Evolutionary conservation across 108 stramenopile genomes (phyloP).

Genomic region (Fragilariopsis cylindrus): DNA sequence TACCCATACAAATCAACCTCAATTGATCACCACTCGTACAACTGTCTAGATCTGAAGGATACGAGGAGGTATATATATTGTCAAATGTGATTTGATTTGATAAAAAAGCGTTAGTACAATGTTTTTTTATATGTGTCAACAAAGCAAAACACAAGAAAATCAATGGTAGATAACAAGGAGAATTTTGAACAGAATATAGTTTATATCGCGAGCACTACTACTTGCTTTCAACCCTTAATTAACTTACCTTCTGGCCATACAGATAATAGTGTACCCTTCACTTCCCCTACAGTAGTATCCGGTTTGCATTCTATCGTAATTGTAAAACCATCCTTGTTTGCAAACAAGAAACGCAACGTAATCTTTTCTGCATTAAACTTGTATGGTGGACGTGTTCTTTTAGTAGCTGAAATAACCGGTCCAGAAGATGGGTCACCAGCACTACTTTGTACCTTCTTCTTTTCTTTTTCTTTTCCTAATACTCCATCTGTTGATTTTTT

Average conservation of each 20-base stretch:
- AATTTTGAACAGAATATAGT: neutral
- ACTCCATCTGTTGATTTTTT: neutral
- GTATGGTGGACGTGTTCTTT: constrained; percentile 52
- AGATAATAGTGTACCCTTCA: constrained; percentile 77
- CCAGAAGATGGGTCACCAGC: neutral
- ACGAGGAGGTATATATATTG: neutral
- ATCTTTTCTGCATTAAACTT: constrained; percentile 77
- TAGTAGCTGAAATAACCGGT: constrained; percentile 39
- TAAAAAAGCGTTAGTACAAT: neutral
- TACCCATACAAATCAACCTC: constrained; percentile 89
- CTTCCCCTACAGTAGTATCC: constrained; percentile 71
- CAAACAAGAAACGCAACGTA: constrained; percentile 81
- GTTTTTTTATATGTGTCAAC: neutral
- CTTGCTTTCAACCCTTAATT: neutral
- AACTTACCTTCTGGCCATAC: constrained; percentile 82
- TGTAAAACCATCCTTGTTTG: constrained; percentile 77
- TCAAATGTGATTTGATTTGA: neutral
- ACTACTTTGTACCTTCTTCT: neutral
- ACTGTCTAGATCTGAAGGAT: constrained; percentile 48
- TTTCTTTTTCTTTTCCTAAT: neutral
- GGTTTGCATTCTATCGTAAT: constrained; percentile 79
- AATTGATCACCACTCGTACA: constrained; percentile 69
- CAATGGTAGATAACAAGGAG: neutral
- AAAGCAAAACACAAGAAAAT: constrained; percentile 15
- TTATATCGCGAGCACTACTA: neutral